Evolutionary conservation across 2,329 filamentous ascomycete genomes (phyloP).

Genomic region (Alternaria atra): DNA sequence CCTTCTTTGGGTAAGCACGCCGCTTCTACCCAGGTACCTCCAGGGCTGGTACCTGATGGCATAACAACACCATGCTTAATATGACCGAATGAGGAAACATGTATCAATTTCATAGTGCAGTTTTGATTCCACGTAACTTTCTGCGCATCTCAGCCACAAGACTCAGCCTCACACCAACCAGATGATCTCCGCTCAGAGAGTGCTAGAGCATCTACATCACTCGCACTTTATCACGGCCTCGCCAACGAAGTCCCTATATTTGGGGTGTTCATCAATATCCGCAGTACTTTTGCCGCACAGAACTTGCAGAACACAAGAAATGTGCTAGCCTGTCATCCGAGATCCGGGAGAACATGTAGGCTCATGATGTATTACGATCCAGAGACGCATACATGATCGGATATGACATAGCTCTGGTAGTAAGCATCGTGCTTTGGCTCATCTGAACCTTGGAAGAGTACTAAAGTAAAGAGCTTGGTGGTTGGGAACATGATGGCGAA

Average conservation of each 20-base stretch:
- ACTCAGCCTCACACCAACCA: background rate
- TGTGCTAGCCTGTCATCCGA: background rate
- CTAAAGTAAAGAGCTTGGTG: background rate
- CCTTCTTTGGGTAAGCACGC: slow-evolving; percentile 15
- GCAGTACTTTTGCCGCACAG: slow-evolving; percentile 6
- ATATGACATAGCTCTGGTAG: background rate
- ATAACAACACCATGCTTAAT: background rate
- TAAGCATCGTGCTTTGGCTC: background rate
- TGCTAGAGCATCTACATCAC: background rate
- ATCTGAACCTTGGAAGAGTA: background rate
- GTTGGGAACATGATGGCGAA: slow-evolving; percentile 4
- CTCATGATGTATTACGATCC: background rate
- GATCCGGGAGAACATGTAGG: background rate
- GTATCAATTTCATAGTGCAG: background rate
- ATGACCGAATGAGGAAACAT: background rate
- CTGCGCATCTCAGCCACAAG: background rate
- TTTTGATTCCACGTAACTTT: background rate
- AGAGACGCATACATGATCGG: background rate
- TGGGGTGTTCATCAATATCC: background rate
- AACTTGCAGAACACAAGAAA: background rate
- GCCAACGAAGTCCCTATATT: background rate
- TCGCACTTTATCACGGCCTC: background rate
- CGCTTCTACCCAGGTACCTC: background rate
- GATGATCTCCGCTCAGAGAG: background rate
- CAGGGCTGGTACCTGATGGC: background rate